phyloP scores from a whole-genome alignment of 2,329 filamentous ascomycete genomes.

The Dryadomyces sulphureus region DNA sequence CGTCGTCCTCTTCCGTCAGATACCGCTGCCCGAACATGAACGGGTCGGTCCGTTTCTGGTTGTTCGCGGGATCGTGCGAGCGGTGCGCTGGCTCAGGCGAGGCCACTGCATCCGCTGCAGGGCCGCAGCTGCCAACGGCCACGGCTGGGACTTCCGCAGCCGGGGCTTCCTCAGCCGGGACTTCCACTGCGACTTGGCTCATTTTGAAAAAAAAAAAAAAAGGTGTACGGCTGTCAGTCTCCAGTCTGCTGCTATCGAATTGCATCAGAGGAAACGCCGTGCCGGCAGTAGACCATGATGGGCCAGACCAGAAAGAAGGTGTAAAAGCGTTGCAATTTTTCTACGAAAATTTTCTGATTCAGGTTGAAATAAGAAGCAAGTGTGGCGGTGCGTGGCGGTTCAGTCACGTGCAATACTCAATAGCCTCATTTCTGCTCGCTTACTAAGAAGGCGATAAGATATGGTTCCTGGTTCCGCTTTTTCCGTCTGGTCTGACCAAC shows the following conservation, averaged over 20 bases:
- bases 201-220: background rate
- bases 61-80: conserved; percentile 56
- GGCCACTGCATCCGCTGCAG: conserved; percentile 6
- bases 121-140: no score
- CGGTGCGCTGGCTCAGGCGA: conserved; percentile 15
- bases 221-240: background rate
- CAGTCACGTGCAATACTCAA: no score
- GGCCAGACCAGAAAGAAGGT: conserved; percentile 1
- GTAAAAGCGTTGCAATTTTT: background rate
- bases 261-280: conserved; percentile 4
- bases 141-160: no score
- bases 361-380: no score
- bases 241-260: conserved; percentile 7
- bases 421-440: no score
- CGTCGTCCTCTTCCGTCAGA: conserved; percentile 70
- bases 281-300: conserved; percentile 9
- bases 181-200: conserved; percentile 1
- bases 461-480: background rate
- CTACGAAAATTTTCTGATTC: background rate
- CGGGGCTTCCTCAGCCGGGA: conserved; percentile 4
- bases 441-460: no score
- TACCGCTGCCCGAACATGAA: conserved; percentile 91
- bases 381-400: no score
- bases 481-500: background rate
- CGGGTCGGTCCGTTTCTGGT: conserved; percentile 76